Base-by-base conservation (phyloP, 495 filamentous ascomycete species). In the Hypoxylon fragiforme region DNA sequence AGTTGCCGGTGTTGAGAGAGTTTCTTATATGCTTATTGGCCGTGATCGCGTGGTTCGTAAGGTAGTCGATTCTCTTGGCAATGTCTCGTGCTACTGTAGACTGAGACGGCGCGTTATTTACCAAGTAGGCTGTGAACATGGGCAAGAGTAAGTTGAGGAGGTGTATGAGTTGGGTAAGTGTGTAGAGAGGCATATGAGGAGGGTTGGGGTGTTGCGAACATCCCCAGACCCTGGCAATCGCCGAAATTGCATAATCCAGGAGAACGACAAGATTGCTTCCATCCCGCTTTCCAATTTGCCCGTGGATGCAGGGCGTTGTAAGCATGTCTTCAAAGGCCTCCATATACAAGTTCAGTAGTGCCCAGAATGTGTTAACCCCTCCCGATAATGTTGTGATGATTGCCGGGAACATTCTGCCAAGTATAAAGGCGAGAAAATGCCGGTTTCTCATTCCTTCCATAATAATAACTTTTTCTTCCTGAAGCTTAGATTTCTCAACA, bases 391-490 rank as follows among this genome's bases (percentile, higher is more conserved):
- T 67, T 42, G 45, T 56, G 15, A 77, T 60, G 1, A 75, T 64
- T 30, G 73, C 67, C 13, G 76, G 76, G 2, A 79, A 41, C 73
- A 77, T 77, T 30, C 42, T 63, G 9, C 57, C 52, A 32, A 79
- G 32, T 54, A 76, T 60, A 52, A 80, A 81, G 7, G 62, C 62
- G 48, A 68, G 47, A 19, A 81, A 70, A 19, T 73, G 54, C 11
- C 44, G 24, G 22, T 73, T 60, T 7, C 51, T 49, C 72, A 79
- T 73, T 1, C 74, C 75, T 55, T 66, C 64, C 16, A 50, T 55
- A 18, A 80, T 45, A n/a, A 77, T 76, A 2, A 7, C 31, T 9
- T 48, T 42, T 51, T 80, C 76, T 11, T 74, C 57, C 8, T 34
- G 46, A 11, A 77, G 62, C n/a, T 62, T 63, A 20, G 60, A 68